Evolutionary conservation across 371 early-diverging fungal genomes (phyloP).

Genomic region (Apophysomyces variabilis): DNA sequence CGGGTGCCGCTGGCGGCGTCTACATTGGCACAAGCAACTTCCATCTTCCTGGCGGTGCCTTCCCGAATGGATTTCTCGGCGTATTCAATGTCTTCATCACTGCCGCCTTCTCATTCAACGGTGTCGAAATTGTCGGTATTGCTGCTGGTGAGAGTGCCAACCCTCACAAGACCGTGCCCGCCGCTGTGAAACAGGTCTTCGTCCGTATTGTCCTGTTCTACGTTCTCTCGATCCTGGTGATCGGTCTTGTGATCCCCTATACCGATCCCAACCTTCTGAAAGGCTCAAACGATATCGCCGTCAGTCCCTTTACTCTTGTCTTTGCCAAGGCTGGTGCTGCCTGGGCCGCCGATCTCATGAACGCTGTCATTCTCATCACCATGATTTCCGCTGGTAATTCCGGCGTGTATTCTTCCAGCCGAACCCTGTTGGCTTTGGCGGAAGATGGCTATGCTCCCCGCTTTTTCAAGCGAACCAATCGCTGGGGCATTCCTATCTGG

Average conservation of each 20-base stretch:
- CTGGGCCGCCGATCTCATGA: conserved; percentile 74
- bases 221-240: conserved; percentile 68
- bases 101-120: conserved; percentile 84
- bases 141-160: conserved; percentile 73
- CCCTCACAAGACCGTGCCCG: conserved; percentile 69
- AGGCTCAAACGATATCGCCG: conserved; percentile 42
- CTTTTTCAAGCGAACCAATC: conserved; percentile 53
- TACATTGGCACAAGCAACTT: conserved; percentile 60
- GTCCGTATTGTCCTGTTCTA: conserved; percentile 79
- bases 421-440: conserved; percentile 69
- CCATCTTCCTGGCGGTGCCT: conserved; percentile 67
- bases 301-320: conserved; percentile 75
- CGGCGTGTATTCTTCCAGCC: conserved; percentile 70
- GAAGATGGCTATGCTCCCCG: conserved; percentile 68
- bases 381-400: conserved; percentile 77
- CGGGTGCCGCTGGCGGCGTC: conserved; percentile 43
- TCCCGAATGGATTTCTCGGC: conserved; percentile 73
- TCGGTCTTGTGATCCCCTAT: conserved; percentile 71
- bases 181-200: conserved; percentile 72
- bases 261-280: conserved; percentile 53
- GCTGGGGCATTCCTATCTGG: conserved; percentile 64
- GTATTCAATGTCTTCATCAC: conserved; percentile 68
- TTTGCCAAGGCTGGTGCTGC: conserved; percentile 66
- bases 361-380: conserved; percentile 72
- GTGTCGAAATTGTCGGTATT: conserved; percentile 76